Conservation (phyloP, 2,329 filamentous ascomycete genomes). For the Pestalotiopsis sp. region DNA sequence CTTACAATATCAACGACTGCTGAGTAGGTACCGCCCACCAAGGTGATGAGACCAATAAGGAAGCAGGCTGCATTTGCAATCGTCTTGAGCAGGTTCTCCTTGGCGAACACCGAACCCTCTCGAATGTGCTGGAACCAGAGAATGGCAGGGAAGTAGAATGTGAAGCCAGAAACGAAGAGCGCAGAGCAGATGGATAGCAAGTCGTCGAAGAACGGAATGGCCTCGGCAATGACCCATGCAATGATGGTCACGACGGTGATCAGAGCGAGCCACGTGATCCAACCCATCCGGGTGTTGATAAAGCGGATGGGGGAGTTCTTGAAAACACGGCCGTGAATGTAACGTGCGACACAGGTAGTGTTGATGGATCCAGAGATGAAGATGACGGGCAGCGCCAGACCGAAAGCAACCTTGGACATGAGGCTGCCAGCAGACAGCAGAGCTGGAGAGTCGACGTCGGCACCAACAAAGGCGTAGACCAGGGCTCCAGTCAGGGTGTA, state of each 20-base stretch:
- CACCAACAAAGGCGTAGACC: constrained; percentile 64
- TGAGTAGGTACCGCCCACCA: constrained; percentile 35
- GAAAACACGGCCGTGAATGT: constrained; percentile 36
- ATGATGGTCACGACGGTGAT: constrained; percentile 61
- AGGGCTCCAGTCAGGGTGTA: constrained; percentile 64
- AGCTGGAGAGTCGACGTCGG: constrained; percentile 60
- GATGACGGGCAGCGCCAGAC: constrained; percentile 65
- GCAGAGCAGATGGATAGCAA: constrained; percentile 59
- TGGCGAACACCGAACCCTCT: constrained; percentile 29
- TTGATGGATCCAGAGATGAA: constrained; percentile 68
- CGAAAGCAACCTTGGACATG: constrained; percentile 63
- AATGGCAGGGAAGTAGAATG: constrained; percentile 37
- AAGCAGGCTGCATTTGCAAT: constrained; percentile 27
- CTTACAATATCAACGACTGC: constrained; percentile 36
- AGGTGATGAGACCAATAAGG: constrained; percentile 30
- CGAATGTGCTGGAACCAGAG: constrained; percentile 37
- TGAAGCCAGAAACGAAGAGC: constrained; percentile 53
- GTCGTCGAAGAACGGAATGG: constrained; percentile 73
- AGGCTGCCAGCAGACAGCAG: constrained; percentile 57
- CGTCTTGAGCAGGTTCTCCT: constrained; percentile 28
- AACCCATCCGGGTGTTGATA: constrained; percentile 36
- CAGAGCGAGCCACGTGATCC: constrained; percentile 58
- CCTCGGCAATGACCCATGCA: constrained; percentile 72
- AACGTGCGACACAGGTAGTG: constrained; percentile 49
- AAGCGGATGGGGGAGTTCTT: constrained; percentile 31